These are phyloP conservation scores for Clarireedia sp. DNA, from an alignment of 2,329 filamentous ascomycete genomes.

Conservation along the genomic window DNA sequence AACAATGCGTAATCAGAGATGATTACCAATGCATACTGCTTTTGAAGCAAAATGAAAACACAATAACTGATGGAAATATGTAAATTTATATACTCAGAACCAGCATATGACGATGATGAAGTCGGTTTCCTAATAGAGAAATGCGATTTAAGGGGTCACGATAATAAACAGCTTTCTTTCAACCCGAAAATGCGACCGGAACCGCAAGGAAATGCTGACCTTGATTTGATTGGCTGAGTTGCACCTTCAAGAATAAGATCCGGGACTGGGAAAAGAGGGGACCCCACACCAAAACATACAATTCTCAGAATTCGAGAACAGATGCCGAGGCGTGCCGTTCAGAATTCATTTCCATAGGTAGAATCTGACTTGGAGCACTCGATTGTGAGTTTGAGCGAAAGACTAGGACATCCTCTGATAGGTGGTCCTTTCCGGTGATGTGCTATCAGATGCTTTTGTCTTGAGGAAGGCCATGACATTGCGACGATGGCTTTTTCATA, in stretches of 20 bases:
- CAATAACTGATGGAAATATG: slow-evolving; percentile 9
- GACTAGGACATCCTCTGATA: neutral
- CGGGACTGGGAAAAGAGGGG: slow-evolving; percentile 1
- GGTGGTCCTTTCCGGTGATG: neutral
- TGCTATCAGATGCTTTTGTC: neutral
- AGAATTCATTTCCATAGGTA: neutral
- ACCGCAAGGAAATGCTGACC: neutral
- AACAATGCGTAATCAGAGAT: neutral
- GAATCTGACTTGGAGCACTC: neutral
- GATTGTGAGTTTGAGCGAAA: too few relatives aligned
- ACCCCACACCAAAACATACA: neutral
- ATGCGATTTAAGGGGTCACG: slow-evolving; percentile 12
- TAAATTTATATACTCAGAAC: slow-evolving; percentile 11
- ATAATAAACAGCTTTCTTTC: slow-evolving; percentile 12
- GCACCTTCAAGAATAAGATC: slow-evolving; percentile 1
- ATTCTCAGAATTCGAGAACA: neutral
- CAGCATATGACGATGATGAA: slow-evolving; percentile 12
- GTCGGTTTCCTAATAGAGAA: slow-evolving; percentile 18
- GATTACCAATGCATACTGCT: neutral
- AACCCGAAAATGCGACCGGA: neutral
- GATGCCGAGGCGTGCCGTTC: neutral
- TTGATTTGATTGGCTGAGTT: neutral
- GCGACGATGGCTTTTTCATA: neutral
- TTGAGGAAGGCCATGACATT: neutral
- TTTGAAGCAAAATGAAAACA: slow-evolving; percentile 5